Evolutionary conservation across 352 stramenopile species (phyloP), one percentile per base, ranked within the genome.

Genomic region (Phytophthora ohioensis): DNA sequence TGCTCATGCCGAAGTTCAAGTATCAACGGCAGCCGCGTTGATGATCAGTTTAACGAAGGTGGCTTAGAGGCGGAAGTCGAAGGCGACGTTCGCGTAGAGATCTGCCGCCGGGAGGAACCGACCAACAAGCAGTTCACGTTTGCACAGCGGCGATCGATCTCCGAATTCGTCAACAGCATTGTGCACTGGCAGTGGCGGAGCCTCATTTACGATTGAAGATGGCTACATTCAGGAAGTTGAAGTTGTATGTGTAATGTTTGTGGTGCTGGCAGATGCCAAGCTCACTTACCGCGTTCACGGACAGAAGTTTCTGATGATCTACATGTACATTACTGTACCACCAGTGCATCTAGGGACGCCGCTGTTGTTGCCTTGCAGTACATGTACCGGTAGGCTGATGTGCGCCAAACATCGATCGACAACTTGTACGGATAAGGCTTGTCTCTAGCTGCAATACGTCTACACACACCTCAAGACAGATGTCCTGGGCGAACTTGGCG

Each of bases 131-230:
- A 80, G 71, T 93, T 97, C 66, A 93, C 88, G 15, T 84, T 90
- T 17, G 82, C 88, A 3, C 90, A 97, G 71, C 87, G 90, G 7
- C 87, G 88, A 17, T 88, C 88, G 34, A 92, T 97, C 66, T 80
- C 82, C 3, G 86, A 95, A 53, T 95, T 97, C 67, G 85, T 97
- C 38, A 97, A 97, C 70, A 89, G 76, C 64, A 90, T 95, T 51
- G 85, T 95, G 47, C 89, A 95, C 73, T 97, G 90, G 90, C 90
- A 95, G 52, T 97, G 90, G 90, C 82, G 85, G 12, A 91, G 81
- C 70, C 78, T 95, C 53, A 82, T 95, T 21, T 95, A 95, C 73
- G 88, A 95, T 76, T 95, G 73, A 94, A 60, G 30, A 63, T 73
- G 69, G 69, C 64, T 73, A 65, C 64, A 69, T 62, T 46, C 9